Evolutionary conservation across 257 asterid genomes (phyloP).

Genomic region (Solanum dulcamara): DNA sequence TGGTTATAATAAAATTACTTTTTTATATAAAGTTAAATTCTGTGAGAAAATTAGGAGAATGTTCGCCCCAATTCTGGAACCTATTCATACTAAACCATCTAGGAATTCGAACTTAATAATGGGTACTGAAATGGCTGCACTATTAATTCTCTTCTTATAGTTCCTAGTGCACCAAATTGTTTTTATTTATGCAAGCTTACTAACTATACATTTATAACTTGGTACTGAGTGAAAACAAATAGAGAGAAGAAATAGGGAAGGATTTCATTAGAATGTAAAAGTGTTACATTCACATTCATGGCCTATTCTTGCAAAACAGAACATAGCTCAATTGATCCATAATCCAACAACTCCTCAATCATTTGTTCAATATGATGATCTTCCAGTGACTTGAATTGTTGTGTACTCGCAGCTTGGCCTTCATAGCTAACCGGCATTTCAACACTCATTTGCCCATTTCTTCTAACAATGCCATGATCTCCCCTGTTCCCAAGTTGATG

Average conservation of each 20-base stretch:
- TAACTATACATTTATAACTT: not conserved
- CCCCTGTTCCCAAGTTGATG: not conserved
- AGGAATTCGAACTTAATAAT: not conserved
- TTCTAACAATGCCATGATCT: not conserved
- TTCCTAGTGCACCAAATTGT: not conserved
- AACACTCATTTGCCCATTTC: not conserved
- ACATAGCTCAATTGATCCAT: slow-evolving; percentile 47
- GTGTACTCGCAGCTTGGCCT: slow-evolving; percentile 3
- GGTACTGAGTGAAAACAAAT: not conserved
- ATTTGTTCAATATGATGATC: slow-evolving; percentile 66
- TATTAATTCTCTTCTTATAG: too few relatives aligned
- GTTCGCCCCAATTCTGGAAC: not conserved
- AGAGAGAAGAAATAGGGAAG: not conserved
- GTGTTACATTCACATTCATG: not conserved
- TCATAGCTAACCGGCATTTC: not conserved
- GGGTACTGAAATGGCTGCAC: not conserved
- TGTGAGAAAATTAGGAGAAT: not conserved
- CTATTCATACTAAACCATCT: not conserved
- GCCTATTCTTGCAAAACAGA: slow-evolving; percentile 19
- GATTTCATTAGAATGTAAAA: not conserved
- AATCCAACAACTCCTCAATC: slow-evolving; percentile 59
- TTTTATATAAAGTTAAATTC: not conserved
- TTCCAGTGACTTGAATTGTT: slow-evolving; percentile 33
- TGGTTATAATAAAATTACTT: too few relatives aligned
- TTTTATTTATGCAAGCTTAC: not conserved